Evolutionary conservation across 768 basidiomycete genomes (phyloP).

Genomic region (Mycena indigotica): DNA sequence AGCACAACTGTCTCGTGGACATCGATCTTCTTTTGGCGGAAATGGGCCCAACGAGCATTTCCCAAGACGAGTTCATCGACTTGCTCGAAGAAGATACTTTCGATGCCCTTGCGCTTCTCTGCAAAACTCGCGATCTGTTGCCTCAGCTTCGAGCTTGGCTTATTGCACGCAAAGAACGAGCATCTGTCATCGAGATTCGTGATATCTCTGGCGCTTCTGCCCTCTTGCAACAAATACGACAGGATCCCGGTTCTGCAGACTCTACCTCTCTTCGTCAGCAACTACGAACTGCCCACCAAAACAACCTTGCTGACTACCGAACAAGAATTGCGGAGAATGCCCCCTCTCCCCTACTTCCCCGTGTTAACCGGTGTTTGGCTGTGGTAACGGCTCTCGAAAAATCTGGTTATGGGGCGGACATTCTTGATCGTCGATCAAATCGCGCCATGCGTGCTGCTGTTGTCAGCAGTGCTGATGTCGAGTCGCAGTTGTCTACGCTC

Average conservation of each 20-base stretch:
- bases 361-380: slow-evolving; percentile 17
- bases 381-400: slow-evolving; percentile 18
- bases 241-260: background rate
- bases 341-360: slow-evolving; percentile 17
- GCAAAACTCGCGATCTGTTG: slow-evolving; percentile 18
- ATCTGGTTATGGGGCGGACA: slow-evolving; percentile 20
- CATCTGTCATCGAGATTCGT: slow-evolving; percentile 12
- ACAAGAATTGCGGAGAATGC: slow-evolving; percentile 1
- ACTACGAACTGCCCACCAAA: slow-evolving; percentile 17
- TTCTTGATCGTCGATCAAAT: slow-evolving; percentile 23
- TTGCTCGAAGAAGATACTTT: slow-evolving; percentile 19
- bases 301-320: slow-evolving; percentile 18
- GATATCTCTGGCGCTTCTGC: slow-evolving; percentile 18
- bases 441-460: slow-evolving; percentile 21
- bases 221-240: slow-evolving; percentile 14
- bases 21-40: slow-evolving; percentile 17
- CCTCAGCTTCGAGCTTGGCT: slow-evolving; percentile 18
- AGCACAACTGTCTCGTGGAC: slow-evolving; percentile 16
- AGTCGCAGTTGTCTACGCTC: slow-evolving; percentile 13
- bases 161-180: slow-evolving; percentile 15
- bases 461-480: slow-evolving; percentile 13
- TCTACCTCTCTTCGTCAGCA: slow-evolving; percentile 10
- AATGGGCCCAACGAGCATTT: slow-evolving; percentile 14
- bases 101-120: slow-evolving; percentile 14
- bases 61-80: slow-evolving; percentile 17